Base-by-base conservation (phyloP, 805 yeast genomes). In the Hanseniaspora nectarophila region DNA sequence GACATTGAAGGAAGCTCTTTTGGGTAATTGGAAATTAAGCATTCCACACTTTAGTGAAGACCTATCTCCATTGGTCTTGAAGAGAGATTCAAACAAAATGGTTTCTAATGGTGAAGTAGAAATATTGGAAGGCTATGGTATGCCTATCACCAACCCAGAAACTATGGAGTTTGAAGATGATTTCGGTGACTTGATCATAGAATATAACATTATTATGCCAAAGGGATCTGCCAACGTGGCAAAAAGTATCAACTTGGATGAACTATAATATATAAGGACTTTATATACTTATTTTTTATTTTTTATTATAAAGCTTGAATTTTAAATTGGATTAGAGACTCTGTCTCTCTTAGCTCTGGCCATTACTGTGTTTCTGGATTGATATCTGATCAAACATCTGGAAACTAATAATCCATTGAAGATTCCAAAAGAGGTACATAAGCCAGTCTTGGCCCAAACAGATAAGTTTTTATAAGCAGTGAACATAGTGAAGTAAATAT, bases 21-120 rank as follows among this genome's bases (percentile, higher is more conserved):
- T 60, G 6, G 98, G 98, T 16, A 86, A 81, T 16, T 92, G 98
- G 98, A 61, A 66, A 35, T 72, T 95, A 51, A 65, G 66, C 5
- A 71, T 92, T 24, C 75, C 73, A 39, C 82, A 80, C 56, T 74
- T 92, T 51, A 95, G 85, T 62, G 71, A 70, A 20, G 74, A 73
- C 29, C 74, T 77, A 45, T 68, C 69, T 29, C 63, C 73, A 20
- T 64, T 79, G 1, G 59, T 57, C 0, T 49, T 87, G 3, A 54
- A 66, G 34, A 74, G 95, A 54, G 58, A 61, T 2, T 56, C 59
- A 8, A 88, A 89, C 18, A 68, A 68, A 31, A 61, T 72, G 9
- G 79, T 85, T 1, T 57, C 69, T 43, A 70, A 79, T 60, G 94
- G 94, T 2, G 84, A 86, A 57, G 71, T 83, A 7, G 95, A 92